These are phyloP conservation scores for Leccinum disarticulatum DNA, from an alignment of 768 basidiomycete species.

Conservation along the genomic window DNA sequence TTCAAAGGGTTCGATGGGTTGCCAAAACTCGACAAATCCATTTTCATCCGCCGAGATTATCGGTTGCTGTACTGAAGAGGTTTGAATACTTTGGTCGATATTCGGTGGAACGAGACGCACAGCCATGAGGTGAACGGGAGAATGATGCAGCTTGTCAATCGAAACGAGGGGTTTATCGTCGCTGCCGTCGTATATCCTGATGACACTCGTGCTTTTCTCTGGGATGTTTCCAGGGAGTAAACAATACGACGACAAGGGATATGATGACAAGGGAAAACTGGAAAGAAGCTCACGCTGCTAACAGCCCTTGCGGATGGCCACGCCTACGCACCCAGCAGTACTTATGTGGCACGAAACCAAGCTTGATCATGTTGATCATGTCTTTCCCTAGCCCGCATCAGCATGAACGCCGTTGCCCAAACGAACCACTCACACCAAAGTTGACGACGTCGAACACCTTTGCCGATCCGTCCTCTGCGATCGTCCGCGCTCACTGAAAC, in stretches of 20 bases:
- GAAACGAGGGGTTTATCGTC: slow-evolving; percentile 74
- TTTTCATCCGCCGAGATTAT: slow-evolving; percentile 92
- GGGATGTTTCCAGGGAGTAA: slow-evolving; percentile 51
- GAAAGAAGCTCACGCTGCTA: slow-evolving; percentile 70
- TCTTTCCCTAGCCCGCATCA: slow-evolving; percentile 39
- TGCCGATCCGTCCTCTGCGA: slow-evolving; percentile 87
- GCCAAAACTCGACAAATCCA: slow-evolving; percentile 97
- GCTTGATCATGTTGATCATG: slow-evolving; percentile 97
- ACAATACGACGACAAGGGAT: no score
- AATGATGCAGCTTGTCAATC: slow-evolving; percentile 76
- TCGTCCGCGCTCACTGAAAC: slow-evolving; percentile 89
- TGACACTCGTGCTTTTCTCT: slow-evolving; percentile 68
- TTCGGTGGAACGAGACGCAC: slow-evolving; percentile 45
- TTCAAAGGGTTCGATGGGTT: slow-evolving; percentile 84
- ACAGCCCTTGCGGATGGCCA: slow-evolving; percentile 81
- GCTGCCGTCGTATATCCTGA: slow-evolving; percentile 90
- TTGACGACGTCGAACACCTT: slow-evolving; percentile 98
- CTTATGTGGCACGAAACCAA: slow-evolving; percentile 80
- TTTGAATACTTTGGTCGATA: background rate
- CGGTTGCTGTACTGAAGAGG: slow-evolving; percentile 76
- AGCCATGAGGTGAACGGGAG: slow-evolving; percentile 88
- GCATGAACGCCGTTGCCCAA: background rate
- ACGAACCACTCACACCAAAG: slow-evolving; percentile 66
- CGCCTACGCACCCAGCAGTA: slow-evolving; percentile 95
- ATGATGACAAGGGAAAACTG: slow-evolving; percentile 18